These are phyloP conservation scores for Extremus antarcticus DNA, from an alignment of 495 filamentous ascomycete genomes.

Conservation along the genomic window DNA sequence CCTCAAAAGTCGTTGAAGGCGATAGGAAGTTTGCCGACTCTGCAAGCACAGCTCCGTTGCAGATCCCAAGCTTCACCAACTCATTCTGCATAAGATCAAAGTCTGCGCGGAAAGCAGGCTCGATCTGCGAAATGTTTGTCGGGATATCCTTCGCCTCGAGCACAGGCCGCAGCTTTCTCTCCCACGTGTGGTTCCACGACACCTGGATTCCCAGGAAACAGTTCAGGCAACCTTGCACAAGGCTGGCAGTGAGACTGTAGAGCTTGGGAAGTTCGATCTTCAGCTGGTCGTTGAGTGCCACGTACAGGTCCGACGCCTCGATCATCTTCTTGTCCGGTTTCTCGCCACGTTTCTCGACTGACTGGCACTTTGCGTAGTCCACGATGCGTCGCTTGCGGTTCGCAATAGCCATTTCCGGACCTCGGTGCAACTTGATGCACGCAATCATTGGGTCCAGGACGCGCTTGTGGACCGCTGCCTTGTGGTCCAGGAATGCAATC, in stretches of 20 bases:
- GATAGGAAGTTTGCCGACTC: slow-evolving; percentile 47
- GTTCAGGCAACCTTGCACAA: slow-evolving; percentile 67
- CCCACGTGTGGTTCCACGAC: slow-evolving; percentile 68
- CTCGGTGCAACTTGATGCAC: slow-evolving; percentile 67
- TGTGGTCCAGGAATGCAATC: slow-evolving; percentile 72
- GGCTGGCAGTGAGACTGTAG: slow-evolving; percentile 61
- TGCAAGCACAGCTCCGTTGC: slow-evolving; percentile 46
- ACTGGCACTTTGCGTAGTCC: slow-evolving; percentile 76
- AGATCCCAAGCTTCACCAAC: slow-evolving; percentile 42
- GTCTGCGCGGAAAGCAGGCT: slow-evolving; percentile 52
- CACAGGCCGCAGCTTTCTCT: slow-evolving; percentile 64
- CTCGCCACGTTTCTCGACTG: slow-evolving; percentile 64
- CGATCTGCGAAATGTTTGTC: slow-evolving; percentile 51
- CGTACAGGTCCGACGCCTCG: slow-evolving; percentile 75
- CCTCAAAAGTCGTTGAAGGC: slow-evolving; percentile 33
- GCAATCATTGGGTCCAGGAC: slow-evolving; percentile 81
- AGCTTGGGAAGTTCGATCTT: slow-evolving; percentile 88
- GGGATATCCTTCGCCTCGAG: slow-evolving; percentile 56
- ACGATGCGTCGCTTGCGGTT: slow-evolving; percentile 82
- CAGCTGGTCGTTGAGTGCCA: slow-evolving; percentile 79
- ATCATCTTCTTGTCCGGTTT: slow-evolving; percentile 70
- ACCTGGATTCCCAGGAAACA: slow-evolving; percentile 74
- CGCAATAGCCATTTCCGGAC: slow-evolving; percentile 74
- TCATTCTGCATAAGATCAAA: slow-evolving; percentile 50
- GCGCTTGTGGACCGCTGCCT: slow-evolving; percentile 62